Evolutionary conservation across 2,329 filamentous ascomycete genomes (phyloP).

Genomic region (Dendryphion nanum): DNA sequence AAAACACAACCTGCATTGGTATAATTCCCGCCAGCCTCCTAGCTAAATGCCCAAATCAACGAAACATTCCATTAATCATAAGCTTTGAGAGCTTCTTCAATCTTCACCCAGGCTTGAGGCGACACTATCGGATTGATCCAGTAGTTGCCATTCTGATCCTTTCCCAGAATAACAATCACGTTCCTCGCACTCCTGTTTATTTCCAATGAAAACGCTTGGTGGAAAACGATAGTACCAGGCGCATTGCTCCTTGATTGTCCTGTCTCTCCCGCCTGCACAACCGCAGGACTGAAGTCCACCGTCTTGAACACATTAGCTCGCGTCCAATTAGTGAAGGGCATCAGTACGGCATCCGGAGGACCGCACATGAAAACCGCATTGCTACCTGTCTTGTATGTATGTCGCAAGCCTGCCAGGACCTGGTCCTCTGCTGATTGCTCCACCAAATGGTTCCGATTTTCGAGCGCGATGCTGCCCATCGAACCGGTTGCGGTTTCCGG

Average conservation of each 20-base stretch:
- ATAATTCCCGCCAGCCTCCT: too few species aligned
- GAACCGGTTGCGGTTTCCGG: constrained; percentile 3
- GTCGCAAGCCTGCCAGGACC: constrained; percentile 9
- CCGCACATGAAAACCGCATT: constrained; percentile 1
- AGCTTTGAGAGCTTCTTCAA: constrained; percentile 8
- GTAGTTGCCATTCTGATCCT: constrained; percentile 18
- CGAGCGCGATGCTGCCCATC: constrained; percentile 20
- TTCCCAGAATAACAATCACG: constrained; percentile 10
- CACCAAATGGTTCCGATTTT: constrained; percentile 17
- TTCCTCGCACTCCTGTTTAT: too few species aligned
- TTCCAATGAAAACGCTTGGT: constrained; percentile 7
- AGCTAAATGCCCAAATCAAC: too few species aligned
- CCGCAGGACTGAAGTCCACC: constrained; percentile 13
- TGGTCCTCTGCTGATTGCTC: constrained; percentile 14
- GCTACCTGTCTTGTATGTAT: not conserved
- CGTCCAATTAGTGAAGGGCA: constrained; percentile 6
- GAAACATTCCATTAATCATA: too few species aligned
- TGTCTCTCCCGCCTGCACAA: not conserved
- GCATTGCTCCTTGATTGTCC: constrained; percentile 2
- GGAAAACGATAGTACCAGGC: constrained; percentile 4
- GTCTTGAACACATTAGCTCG: constrained; percentile 7
- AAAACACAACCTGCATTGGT: too few species aligned
- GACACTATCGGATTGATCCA: constrained; percentile 8
- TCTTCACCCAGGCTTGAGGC: constrained; percentile 8
- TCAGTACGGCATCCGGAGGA: constrained; percentile 1